Evolutionary conservation across 306 rosid genomes (phyloP), one percentile per base, ranked within the genome.

Genomic region (Dalbergia oliveri): DNA sequence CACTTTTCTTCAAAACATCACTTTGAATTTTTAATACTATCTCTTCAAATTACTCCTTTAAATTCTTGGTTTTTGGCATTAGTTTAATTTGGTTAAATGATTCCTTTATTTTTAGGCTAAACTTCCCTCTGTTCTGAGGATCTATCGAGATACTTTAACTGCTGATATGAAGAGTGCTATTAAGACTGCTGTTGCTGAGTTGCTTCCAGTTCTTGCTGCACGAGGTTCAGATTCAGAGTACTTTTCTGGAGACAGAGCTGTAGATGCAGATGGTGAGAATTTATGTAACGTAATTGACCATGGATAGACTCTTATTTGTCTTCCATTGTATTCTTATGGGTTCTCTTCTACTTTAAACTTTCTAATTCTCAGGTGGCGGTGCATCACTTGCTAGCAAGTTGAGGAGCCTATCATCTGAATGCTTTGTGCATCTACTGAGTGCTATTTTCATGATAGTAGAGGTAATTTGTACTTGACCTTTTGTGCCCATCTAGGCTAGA

Each of bases 351-450:
- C 53, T 84, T 77, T 77, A 83, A 70, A 58, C 78, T 68, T 70
- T 65, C 68, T 80, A 81, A 72, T 67, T 26, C 58, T 76, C 77
- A 95, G 99, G 97, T 88, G 91, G 93, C 81, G 95, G 98, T 81
- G 94, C 92, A 72, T 96, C 99, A 26, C 99, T 96, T 79, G 99
- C 98, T 51, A 96, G 99, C 94, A 96, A 96, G 89, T 88, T 96
- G 91, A 90, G 96, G 94, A 89, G 92, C 71, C 82, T 93, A 65
- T 87, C 99, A 79, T 88, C 98, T 79, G 99, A 93, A 76, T 85
- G 94, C 92, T 96, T 96, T 90, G 98, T 96, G 81, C 97, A 96
- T 87, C 99, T 96, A 75, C 78, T 96, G 82, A 82, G 92, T 85
- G 92, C 94, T 85, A 96, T 93, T 76, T 96, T 93, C 83, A 84